Base-by-base conservation (phyloP, 345 rosid species). In the Citrus trifoliata region DNA sequence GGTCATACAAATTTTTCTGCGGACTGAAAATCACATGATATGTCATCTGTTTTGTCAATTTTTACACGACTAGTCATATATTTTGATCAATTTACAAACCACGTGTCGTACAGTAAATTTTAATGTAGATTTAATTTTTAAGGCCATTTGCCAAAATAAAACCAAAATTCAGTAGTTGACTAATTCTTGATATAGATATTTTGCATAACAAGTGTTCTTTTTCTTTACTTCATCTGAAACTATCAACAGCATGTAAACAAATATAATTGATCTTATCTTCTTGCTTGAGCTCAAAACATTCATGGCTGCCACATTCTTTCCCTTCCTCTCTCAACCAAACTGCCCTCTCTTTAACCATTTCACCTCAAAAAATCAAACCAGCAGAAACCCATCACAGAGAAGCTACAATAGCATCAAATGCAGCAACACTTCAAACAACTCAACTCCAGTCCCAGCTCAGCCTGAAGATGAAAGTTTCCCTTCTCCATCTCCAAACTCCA, bases 401-500 rank as follows among this genome's bases (percentile, higher is more conserved):
- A 33, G 10, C 48, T 30, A 76, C 48, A 67, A 66, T 27, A 37
- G 35, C 70, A 71, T 78, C 75, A 86, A 82, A 76, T 83, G 91
- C 87, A 74, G 38, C 22, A 12, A 25, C 56, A 53, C 83, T 55
- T 60, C 85, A 42, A 73, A 80, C 83, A 51, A 14, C 73, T 70
- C 53, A 27, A 18, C 61, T 73, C 63, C 73, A 64, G 22, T 3
- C 19, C 70, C 70, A 21, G 70, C 70, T 25, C 55, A 73, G 12
- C 70, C 32, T 28, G n/a, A 27, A 25, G 62, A 33, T 28, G 66
- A 76, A 16, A 73, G 76, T 58, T 48, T 80, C 24, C 78, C 83
- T 24, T 67, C 59, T 67, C 93, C 91, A 19, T 77, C 88, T 60
- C 92, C 90, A 19, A 22, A 76, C 40, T 82, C 90, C 66, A 81